Base-by-base conservation (phyloP, 176 grass and related monocot species). In the Pharus latifolius region DNA sequence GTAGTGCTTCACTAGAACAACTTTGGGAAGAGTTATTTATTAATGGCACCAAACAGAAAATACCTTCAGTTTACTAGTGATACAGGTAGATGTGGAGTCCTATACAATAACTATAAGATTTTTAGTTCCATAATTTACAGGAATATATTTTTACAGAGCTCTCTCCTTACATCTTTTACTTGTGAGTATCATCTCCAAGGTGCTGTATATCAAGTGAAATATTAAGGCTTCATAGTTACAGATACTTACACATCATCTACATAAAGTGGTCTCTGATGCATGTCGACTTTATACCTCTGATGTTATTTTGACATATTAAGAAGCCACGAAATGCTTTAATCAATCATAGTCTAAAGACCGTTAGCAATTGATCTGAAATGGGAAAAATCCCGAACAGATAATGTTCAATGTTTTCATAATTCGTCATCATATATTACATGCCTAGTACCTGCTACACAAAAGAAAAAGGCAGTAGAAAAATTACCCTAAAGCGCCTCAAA, bases 401-500 rank as follows among this genome's bases (percentile, higher is more conserved):
- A 46, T 40, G 49, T 29, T 37, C 10, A 2, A 3, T 30, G 2
- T 40, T 49, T 10, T 69, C 30, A 32, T 49, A 28, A 6, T 72
- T 78, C 27, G 13, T 16, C 31, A 65, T 23, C 40, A 51, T 59
- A 63, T 62, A 29, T 43, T 56, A 48, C 20, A 32, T 42, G 0
- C 44, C 34, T 59, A 49, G 51, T 60, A 57, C 41, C n/a, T 71
- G 32, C 18, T 31, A 54, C 48, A 63, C 62, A 47, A 31, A 56
- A 75, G 47, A 41, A 25, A 31, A 51, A 82, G 11, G 27, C 33
- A 64, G 25, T 22, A 48, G 31, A 38, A 55, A 28, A 12, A 26
- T n/a, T 70, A 62, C 35, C 48, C 46, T 64, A 76, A 76, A 63
- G 56, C 12, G 35, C 28, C 37, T 55, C 30, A 20, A 70, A 69